Base-by-base conservation (phyloP, 2,329 filamentous ascomycete species). In the Pseudocercospora fijiensis region DNA sequence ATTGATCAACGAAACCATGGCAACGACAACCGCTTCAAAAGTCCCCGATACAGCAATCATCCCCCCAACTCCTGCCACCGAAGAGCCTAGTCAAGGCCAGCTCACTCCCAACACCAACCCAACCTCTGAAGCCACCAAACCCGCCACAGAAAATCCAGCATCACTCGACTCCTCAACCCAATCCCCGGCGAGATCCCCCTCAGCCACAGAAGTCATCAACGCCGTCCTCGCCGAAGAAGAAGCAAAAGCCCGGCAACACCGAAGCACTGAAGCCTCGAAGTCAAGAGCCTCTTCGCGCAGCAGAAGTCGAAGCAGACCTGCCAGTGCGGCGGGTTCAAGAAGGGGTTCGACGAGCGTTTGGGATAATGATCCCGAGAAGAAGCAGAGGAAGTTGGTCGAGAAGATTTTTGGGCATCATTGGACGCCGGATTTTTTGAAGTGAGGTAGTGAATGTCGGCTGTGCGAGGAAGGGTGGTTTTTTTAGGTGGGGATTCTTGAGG, bases 341-440 rank as follows among this genome's bases (percentile, higher is more conserved):
- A 49, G 55, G 30, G 27, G 60, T 28, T 60, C 61, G 6, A 57
- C 43, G 24, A 63, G 55, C 20, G 61, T 67, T 9, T 64, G 61
- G 65, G 64, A 62, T 37, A 43, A 57, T 10, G 65, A 67, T 56
- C 56, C 59, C 22, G 65, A 67, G 65, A 67, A 64, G 61, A 63
- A 65, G 61, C 61, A 67, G 49, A 58, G 65, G 22, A 61, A 59
- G 20, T 33, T 28, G 43, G 57, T 67, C 41, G 28, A 61, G 57
- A 65, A 53, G 63, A 53, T 67, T 7, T 59, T 65, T 49, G 65
- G 63, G 24, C 65, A 67, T 64, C 63, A 57, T 45, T 62, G 61
- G 63, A 64, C 61, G 60, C 65, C 65, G 10, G 53, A 27, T 5
- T 57, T 65, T 37, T 62, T 65, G 65, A 67, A 65, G 47, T 65